Evolutionary conservation across 805 yeast genomes (phyloP), one percentile per base, ranked within the genome.

Genomic region (Ogataea wickerhamii): DNA sequence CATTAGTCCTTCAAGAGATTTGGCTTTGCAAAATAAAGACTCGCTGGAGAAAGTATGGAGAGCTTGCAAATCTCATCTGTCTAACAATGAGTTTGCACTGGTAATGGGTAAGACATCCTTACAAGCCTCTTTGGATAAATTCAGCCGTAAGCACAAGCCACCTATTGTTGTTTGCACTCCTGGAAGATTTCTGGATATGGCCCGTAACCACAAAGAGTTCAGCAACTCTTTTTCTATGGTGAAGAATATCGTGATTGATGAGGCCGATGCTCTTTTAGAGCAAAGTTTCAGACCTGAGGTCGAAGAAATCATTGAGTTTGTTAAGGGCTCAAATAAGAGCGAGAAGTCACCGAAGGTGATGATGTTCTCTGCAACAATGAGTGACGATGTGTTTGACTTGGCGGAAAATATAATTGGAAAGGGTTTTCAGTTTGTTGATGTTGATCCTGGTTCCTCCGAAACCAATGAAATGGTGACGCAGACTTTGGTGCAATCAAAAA

Each of bases 1-100:
- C 18, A 73, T 88, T 38, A 82, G 91, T 3, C 97, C 97, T 32
- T 88, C 96, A 5, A 77, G 97, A 67, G 96, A 89, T 64, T 72
- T 88, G 51, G 96, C 96, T 11, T 70, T 76, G 49, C 96, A 88
- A 62, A 85, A 84, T 45, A 76, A 78, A 49, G 72, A 71, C 36
- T 89, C 87, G 45, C 67, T 82, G 42, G 61, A 64, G 27, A 74
- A 75, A 47, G 58, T 80, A 22, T 67, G 58, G 60, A 36, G 28
- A 10, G 32, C 48, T 6, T 49, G 50, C 33, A 28, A 33, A 14
- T 23, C 40, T 12, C 33, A 30, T 5, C 35, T 13, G 5, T 23
- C 25, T 11, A 36, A 39, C 20, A 36, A 71, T 34, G 56, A 60
- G 20, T 67, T 79, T 28, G 71, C 66, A 28, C 67, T 82, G 39